These are phyloP conservation scores for Calocera viscosa DNA, from an alignment of 768 basidiomycete genomes.

Conservation along the genomic window DNA sequence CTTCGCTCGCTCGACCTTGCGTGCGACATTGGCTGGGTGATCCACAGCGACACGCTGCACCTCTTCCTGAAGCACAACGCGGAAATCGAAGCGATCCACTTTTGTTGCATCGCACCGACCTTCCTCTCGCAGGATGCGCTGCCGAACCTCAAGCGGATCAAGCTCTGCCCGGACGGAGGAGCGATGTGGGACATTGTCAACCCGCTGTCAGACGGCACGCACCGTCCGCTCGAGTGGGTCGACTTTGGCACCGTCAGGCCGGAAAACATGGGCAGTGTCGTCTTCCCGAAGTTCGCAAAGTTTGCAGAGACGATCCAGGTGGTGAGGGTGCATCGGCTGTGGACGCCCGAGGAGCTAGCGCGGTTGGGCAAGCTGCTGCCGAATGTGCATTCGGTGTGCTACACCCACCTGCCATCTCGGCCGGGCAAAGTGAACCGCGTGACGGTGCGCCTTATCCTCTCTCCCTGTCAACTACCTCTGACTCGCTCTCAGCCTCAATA, in stretches of 20 bases:
- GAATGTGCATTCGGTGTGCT: neutral
- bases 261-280: neutral
- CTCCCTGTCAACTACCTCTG: neutral
- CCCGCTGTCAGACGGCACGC: constrained; percentile 1
- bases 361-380: neutral
- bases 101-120: neutral
- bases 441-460: neutral
- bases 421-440: constrained; percentile 5
- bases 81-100: neutral
- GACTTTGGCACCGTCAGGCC: constrained; percentile 1
- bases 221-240: constrained; percentile 3
- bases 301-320: neutral
- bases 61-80: neutral
- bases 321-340: neutral
- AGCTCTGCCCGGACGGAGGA: constrained; percentile 4
- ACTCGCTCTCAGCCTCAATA: neutral
- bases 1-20: constrained; percentile 2
- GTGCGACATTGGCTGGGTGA: constrained; percentile 7
- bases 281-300: neutral
- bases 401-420: constrained; percentile 3
- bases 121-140: neutral
- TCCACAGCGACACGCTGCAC: constrained; percentile 4
- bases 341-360: neutral
- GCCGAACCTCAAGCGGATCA: neutral
- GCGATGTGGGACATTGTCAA: constrained; percentile 4